These are phyloP conservation scores for Jatropha multifida DNA, from an alignment of 441 rosid species.

Conservation along the genomic window DNA sequence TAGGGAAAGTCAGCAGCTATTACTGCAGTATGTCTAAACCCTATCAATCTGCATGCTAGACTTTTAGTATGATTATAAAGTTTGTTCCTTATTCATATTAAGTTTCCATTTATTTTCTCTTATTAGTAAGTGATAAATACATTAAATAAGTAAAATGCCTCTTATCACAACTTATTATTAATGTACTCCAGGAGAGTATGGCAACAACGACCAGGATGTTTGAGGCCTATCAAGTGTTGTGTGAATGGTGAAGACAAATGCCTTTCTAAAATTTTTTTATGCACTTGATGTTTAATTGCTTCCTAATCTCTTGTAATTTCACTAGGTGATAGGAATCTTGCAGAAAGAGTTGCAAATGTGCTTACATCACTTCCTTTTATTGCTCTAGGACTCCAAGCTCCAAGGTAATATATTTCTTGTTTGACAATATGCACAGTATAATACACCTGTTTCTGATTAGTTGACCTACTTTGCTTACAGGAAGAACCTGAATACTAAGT, in stretches of 20 bases:
- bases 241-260: conserved; percentile 44
- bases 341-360: conserved; percentile 81
- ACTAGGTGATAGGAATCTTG: conserved; percentile 62
- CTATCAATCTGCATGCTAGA: conserved; percentile 5
- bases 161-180: conserved; percentile 15
- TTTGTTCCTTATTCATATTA: background rate
- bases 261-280: background rate
- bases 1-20: conserved; percentile 48
- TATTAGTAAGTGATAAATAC: background rate
- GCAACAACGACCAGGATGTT: conserved; percentile 90
- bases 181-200: conserved; percentile 61
- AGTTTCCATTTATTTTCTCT: background rate
- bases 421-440: background rate
- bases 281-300: background rate
- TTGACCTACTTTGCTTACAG: conserved; percentile 37
- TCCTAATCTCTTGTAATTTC: conserved; percentile 14
- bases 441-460: conserved; percentile 3
- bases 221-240: conserved; percentile 73
- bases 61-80: background rate
- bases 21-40: conserved; percentile 57
- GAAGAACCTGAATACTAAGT: conserved; percentile 63
- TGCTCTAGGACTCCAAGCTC: conserved; percentile 81
- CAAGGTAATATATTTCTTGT: conserved; percentile 51
- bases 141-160: conserved; percentile 6
- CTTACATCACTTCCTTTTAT: conserved; percentile 94